Conservation (phyloP, 179 eudicot species). For the Beta lomatogona region DNA sequence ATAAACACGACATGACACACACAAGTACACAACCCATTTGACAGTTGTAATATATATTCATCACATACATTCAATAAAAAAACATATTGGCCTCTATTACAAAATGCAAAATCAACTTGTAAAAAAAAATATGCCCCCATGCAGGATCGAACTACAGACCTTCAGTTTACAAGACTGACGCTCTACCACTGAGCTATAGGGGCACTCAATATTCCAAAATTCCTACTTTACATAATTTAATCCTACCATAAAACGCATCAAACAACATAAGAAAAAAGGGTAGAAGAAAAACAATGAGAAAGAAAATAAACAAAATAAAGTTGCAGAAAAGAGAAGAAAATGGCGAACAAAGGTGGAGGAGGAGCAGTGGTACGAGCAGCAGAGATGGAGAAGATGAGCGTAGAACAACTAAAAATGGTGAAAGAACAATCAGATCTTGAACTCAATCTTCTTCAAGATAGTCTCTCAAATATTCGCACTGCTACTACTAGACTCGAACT, state of each 20-base stretch:
- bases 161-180: constrained; percentile 99
- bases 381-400: constrained; percentile 79
- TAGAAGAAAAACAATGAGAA: too few relatives aligned
- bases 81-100: too few relatives aligned
- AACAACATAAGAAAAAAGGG: too few relatives aligned
- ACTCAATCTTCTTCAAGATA: constrained; percentile 83
- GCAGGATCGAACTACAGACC: constrained; percentile 99
- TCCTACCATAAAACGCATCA: too few relatives aligned
- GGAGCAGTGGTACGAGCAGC: constrained; percentile 31
- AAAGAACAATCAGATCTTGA: constrained; percentile 86
- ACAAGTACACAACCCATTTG: too few relatives aligned
- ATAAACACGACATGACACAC: too few relatives aligned
- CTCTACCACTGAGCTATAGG: constrained; percentile 98
- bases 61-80: too few relatives aligned
- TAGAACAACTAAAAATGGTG: constrained; percentile 70
- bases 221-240: too few relatives aligned
- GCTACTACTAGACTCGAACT: constrained; percentile 82
- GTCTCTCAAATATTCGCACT: constrained; percentile 88
- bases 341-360: constrained; percentile 10
- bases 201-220: constrained; percentile 29
- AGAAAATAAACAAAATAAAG: not conserved
- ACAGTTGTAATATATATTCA: too few relatives aligned
- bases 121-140: constrained; percentile 59
- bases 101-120: too few relatives aligned
- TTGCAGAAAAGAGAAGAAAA: not conserved